These are phyloP conservation scores for Syzygium syzygioides DNA, from an alignment of 441 rosid species.

Conservation along the genomic window DNA sequence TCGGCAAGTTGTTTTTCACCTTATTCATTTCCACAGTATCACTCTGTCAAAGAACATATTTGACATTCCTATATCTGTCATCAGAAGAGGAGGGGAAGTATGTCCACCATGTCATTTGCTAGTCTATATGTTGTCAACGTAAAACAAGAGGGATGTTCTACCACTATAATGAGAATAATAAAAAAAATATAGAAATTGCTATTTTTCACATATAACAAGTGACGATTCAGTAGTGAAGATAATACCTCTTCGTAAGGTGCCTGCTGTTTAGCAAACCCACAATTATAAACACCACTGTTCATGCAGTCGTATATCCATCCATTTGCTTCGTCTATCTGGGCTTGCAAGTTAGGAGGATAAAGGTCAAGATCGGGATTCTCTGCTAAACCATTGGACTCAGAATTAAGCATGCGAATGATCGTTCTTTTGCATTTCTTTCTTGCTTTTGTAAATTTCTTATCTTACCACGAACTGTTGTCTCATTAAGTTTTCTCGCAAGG, in stretches of 20 bases:
- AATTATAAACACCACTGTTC: conserved; percentile 76
- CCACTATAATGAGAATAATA: not conserved
- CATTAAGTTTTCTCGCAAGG: too few relatives aligned
- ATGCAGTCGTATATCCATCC: conserved; percentile 63
- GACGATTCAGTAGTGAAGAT: not conserved
- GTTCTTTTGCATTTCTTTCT: too few relatives aligned
- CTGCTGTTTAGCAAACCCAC: conserved; percentile 82
- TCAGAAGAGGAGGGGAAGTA: not conserved
- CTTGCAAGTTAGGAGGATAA: conserved; percentile 49
- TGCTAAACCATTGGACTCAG: conserved; percentile 68
- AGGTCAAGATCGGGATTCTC: conserved; percentile 57
- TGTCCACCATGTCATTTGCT: not conserved
- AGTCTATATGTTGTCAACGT: not conserved
- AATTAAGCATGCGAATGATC: conserved; percentile 67
- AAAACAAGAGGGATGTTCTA: not conserved
- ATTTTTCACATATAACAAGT: not conserved
- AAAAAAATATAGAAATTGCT: not conserved
- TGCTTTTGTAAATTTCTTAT: too few relatives aligned
- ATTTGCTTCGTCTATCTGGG: conserved; percentile 50
- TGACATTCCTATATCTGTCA: not conserved
- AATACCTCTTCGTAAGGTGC: conserved; percentile 74
- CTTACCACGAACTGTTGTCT: too few relatives aligned
- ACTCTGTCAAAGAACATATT: not conserved
- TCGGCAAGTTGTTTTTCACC: not conserved
- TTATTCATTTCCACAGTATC: not conserved